Evolutionary conservation across 345 rosid genomes (phyloP), one percentile per base, ranked within the genome.

Genomic region (Melastoma malabathricum): DNA sequence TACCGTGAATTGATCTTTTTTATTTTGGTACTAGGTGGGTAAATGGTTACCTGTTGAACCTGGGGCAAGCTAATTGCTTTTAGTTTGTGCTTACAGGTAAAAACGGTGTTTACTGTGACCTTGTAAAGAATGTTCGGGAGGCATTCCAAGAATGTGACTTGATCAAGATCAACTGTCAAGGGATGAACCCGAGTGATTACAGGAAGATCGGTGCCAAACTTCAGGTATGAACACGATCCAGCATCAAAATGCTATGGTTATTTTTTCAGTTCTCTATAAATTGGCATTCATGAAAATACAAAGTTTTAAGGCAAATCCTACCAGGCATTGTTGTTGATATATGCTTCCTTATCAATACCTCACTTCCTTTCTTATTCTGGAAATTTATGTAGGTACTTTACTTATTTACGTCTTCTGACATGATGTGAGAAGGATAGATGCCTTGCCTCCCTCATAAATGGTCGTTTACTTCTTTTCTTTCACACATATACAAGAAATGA

Each of bases 101-200:
- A 75, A 90, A 86, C 67, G 98, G 98, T 53, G 81, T 84, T 51
- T 86, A 82, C 64, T 61, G 62, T 62, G 68, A 82, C 67, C 82
- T 90, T 31, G 87, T 70, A 46, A 68, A 58, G 51, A 67, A 80
- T 62, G 84, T 90, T 15, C 71, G 64, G 63, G 96, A 84, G 71
- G 96, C 98, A 55, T 90, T 86, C 79, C 89, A 86, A 71, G 92
- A 67, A 69, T 90, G 98, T 68, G 94, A 86, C 58, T 71, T 90
- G 75, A 85, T 80, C 60, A 74, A 80, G 50, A 79, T 86, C 52
- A 69, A 82, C 60, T 90, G 98, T 68, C 80, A 75, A 65, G 89
- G 92, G 43, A 18, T 90, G 61, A 82, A 78, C 51, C 79, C 69
- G 43, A 86, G 96, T 57, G 98, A 90, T 65, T 86, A 67, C 61